phyloP scores from a whole-genome alignment of 2,329 filamentous ascomycete genomes.

The Bimuria novae-zelandiae region DNA sequence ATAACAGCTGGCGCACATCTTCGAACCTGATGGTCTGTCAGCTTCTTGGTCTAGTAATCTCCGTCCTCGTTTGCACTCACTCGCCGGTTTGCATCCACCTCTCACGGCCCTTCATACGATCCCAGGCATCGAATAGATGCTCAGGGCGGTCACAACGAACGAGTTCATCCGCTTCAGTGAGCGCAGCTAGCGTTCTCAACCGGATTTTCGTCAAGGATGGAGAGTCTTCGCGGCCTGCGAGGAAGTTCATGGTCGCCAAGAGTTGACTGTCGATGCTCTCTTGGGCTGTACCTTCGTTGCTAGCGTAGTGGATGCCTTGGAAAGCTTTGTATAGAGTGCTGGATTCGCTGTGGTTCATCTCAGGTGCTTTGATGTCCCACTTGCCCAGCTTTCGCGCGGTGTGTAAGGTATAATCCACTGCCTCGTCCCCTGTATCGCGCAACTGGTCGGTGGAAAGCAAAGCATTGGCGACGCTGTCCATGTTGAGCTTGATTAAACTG shows the following conservation, averaged over 20 bases:
- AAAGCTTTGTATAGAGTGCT: conserved; percentile 79
- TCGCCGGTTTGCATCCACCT: conserved; percentile 82
- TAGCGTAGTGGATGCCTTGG: conserved; percentile 74
- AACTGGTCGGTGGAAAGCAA: conserved; percentile 71
- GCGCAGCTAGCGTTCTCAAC: conserved; percentile 61
- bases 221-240: conserved; percentile 32
- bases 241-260: conserved; percentile 50
- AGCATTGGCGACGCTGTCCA: conserved; percentile 83
- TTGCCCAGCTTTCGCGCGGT: conserved; percentile 83
- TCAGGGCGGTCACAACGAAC: conserved; percentile 63
- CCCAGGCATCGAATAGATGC: conserved; percentile 66
- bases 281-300: conserved; percentile 59
- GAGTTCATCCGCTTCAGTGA: conserved; percentile 83
- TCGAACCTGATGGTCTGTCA: conserved; percentile 63
- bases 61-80: conserved; percentile 54
- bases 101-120: conserved; percentile 67
- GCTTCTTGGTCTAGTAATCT: not conserved
- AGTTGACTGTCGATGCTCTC: conserved; percentile 66
- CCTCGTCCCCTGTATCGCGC: conserved; percentile 60
- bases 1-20: conserved; percentile 79
- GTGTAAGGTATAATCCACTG: conserved; percentile 73
- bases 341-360: conserved; percentile 63
- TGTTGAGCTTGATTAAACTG: conserved; percentile 77
- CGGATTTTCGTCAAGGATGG: conserved; percentile 29
- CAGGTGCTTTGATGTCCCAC: conserved; percentile 85